Base-by-base conservation (phyloP, 2,329 filamentous ascomycete genomes). In the Arthrobotrys sphaeroides region DNA sequence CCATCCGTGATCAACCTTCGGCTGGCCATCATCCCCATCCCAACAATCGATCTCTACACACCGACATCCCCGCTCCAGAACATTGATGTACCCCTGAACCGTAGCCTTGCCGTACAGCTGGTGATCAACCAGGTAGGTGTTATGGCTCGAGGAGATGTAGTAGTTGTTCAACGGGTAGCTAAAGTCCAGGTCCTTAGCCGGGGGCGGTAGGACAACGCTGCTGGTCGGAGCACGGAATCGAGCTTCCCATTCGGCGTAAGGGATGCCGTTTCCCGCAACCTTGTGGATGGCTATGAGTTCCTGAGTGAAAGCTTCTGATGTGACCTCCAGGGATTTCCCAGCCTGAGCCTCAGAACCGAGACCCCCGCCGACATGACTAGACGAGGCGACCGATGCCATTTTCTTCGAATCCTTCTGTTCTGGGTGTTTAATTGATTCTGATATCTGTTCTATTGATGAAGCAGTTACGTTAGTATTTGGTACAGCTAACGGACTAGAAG, bases 1-100 rank as follows among this genome's bases (percentile, higher is more conserved):
- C 83, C 92, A 92, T 82, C 92, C 92, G 82, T 97, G 93, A 69
- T 93, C 88, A 2, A 97, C 93, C 60, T 91, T 87, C 0, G 93
- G 93, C 81, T 96, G 93, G 47, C 86, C 83, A 77, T 84, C 86
- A 38, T 86, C 84, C 53, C 89, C 85, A 78, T 91, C 89, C 90
- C 90, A 92, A 0, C 88, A 90, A 79, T 91, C 90, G 64, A 91
- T 91, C 82, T 92, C 90, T 38, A 92, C 89, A 78, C 90, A 92
- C 5, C 90, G 84, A 1, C 89, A 88, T 0, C 90, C 90, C 0
- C 88, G 87, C 28, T 82, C 83, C 13, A 92, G 83, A 0, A 88
- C 88, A 4, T 85, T 87, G 78, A 89, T 85, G 79, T 92, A 92
- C 0, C 88, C 89, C 2, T 84, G 83, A 5, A 88, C 88, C 1